Conservation (phyloP, 805 yeast species). For the Zygotorulaspora chibaensis region DNA sequence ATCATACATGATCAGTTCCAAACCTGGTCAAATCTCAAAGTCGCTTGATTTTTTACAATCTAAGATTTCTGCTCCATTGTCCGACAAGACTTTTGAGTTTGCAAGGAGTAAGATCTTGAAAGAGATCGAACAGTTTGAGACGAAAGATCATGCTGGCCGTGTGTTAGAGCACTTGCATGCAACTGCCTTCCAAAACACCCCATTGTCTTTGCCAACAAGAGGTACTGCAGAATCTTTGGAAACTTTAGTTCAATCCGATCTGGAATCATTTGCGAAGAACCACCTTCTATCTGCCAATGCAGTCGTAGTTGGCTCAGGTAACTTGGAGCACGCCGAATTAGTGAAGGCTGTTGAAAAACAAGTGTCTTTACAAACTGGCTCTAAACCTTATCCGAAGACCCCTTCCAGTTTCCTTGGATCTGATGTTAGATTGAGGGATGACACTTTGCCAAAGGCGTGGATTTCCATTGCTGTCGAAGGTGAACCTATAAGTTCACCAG, state of each 20-base stretch:
- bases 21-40: conserved; percentile 45
- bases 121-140: conserved; percentile 53
- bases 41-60: conserved; percentile 52
- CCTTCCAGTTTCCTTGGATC: conserved; percentile 75
- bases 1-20: conserved; percentile 54
- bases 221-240: conserved; percentile 68
- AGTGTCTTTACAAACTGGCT: conserved; percentile 41
- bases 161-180: conserved; percentile 74
- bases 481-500: conserved; percentile 58
- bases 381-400: conserved; percentile 47
- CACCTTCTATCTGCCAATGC: conserved; percentile 60
- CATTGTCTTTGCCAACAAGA: conserved; percentile 68
- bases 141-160: conserved; percentile 46
- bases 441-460: conserved; percentile 77
- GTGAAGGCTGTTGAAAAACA: conserved; percentile 58
- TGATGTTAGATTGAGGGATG: conserved; percentile 84
- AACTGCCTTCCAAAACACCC: conserved; percentile 83
- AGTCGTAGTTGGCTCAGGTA: conserved; percentile 67
- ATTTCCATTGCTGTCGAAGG: conserved; percentile 71
- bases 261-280: conserved; percentile 50
- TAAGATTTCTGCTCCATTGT: conserved; percentile 35
- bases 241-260: conserved; percentile 55
- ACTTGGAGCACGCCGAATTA: conserved; percentile 62
- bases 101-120: conserved; percentile 45
- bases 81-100: conserved; percentile 44